Conservation (phyloP, 768 basidiomycete genomes). For the Melanogaster broomeanus region DNA sequence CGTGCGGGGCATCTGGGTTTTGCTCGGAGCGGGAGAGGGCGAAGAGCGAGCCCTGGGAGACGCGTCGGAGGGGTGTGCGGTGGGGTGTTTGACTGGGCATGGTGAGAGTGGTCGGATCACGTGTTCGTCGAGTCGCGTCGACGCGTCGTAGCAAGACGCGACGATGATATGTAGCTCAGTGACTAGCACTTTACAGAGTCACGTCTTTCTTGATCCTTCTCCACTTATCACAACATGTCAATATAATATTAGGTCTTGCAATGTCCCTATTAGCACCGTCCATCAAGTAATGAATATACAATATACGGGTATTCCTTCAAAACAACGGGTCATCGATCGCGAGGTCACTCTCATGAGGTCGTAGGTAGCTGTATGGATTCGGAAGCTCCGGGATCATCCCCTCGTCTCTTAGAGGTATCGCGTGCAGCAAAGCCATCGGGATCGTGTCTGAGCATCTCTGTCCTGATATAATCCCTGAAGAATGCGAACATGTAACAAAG, state of each 20-base stretch:
- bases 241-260: background rate
- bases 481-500: background rate
- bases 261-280: background rate
- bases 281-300: background rate
- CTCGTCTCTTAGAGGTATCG: constrained; percentile 7
- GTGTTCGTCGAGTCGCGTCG: background rate
- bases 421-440: constrained; percentile 11
- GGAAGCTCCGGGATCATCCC: background rate
- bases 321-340: background rate
- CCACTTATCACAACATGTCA: background rate
- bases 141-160: background rate
- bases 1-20: constrained; percentile 75
- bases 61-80: constrained; percentile 82
- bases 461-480: constrained; percentile 13
- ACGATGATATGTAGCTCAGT: too few relatives aligned
- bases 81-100: constrained; percentile 48
- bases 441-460: constrained; percentile 12
- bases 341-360: background rate
- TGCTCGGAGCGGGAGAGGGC: constrained; percentile 73
- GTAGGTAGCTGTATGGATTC: background rate
- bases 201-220: background rate
- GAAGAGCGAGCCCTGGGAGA: constrained; percentile 90
- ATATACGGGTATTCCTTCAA: too few relatives aligned
- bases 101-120: background rate
- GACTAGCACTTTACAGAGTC: background rate